Conservation (phyloP, 2,329 filamentous ascomycete species). For the Drechmeria coniospora region DNA sequence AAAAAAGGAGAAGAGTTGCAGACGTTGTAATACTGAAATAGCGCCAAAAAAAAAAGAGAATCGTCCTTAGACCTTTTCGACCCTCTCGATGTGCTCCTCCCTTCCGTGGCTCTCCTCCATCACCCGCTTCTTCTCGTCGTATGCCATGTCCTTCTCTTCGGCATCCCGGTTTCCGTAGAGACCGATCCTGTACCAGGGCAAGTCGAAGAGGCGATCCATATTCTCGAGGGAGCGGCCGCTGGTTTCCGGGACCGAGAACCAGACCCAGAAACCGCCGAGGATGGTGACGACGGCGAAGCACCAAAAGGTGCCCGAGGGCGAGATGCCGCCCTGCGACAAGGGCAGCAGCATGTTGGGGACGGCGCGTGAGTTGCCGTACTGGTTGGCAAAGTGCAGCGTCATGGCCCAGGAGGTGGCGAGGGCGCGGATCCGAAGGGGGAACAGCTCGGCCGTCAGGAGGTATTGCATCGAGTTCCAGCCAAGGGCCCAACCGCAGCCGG, state of each 20-base stretch:
- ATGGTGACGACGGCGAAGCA: constrained; percentile 57
- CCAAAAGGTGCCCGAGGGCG: constrained; percentile 57
- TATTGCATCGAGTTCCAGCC: constrained; percentile 70
- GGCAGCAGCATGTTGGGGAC: constrained; percentile 59
- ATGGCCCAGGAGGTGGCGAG: constrained; percentile 57
- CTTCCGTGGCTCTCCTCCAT: constrained; percentile 15
- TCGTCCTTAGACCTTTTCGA: constrained; percentile 4
- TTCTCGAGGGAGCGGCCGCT: constrained; percentile 49
- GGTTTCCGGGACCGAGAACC: constrained; percentile 59
- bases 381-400: constrained; percentile 66
- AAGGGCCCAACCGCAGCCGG: constrained; percentile 53
- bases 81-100: constrained; percentile 20
- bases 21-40: too few species aligned
- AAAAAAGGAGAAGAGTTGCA: too few species aligned
- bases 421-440: constrained; percentile 58
- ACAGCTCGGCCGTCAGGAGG: constrained; percentile 62
- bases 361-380: constrained; percentile 62
- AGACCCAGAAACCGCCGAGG: constrained; percentile 54
- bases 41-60: too few species aligned
- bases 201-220: constrained; percentile 56
- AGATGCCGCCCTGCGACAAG: constrained; percentile 28
- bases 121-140: constrained; percentile 27
- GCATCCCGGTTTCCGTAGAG: constrained; percentile 36
- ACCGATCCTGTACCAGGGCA: constrained; percentile 65
- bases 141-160: constrained; percentile 25